Evolutionary conservation across 1,139 yeast genomes (phyloP).

Genomic region (Hyphopichia burtonii): DNA sequence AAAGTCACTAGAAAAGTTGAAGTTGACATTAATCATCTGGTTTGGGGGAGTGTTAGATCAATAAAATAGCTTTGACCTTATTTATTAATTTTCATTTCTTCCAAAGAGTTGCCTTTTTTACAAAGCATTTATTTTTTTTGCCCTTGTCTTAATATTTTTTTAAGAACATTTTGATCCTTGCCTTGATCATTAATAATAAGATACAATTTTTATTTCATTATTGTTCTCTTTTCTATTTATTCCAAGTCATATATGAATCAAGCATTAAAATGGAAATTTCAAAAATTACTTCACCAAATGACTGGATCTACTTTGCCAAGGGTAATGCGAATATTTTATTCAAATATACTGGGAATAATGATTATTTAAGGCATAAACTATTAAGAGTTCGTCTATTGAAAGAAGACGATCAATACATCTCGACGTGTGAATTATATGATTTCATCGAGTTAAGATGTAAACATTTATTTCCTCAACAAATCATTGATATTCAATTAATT

Average conservation of each 20-base stretch:
- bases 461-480: slow-evolving; percentile 36
- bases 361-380: slow-evolving; percentile 34
- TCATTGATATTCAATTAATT: slow-evolving; percentile 40
- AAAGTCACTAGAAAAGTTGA: too few species aligned
- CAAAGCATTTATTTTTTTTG: too few species aligned
- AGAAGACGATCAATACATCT: slow-evolving; percentile 38
- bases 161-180: too few species aligned
- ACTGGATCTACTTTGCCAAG: slow-evolving; percentile 46
- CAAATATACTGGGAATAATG: slow-evolving; percentile 38
- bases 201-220: too few species aligned
- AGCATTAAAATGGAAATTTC: slow-evolving; percentile 35
- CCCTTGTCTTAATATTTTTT: too few species aligned
- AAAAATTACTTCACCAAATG: slow-evolving; percentile 38
- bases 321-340: slow-evolving; percentile 49
- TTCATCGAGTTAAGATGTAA: slow-evolving; percentile 44
- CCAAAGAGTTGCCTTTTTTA: too few species aligned
- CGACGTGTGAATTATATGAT: slow-evolving; percentile 44
- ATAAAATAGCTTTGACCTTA: too few species aligned
- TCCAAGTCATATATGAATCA: not conserved
- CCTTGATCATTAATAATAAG: too few species aligned
- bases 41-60: too few species aligned
- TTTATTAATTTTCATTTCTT: too few species aligned
- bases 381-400: slow-evolving; percentile 38
- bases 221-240: not conserved
- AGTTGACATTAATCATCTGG: too few species aligned